Evolutionary conservation across 345 rosid species (phyloP), one percentile per base, ranked within the genome.

Genomic region (Sapria himalayana): DNA sequence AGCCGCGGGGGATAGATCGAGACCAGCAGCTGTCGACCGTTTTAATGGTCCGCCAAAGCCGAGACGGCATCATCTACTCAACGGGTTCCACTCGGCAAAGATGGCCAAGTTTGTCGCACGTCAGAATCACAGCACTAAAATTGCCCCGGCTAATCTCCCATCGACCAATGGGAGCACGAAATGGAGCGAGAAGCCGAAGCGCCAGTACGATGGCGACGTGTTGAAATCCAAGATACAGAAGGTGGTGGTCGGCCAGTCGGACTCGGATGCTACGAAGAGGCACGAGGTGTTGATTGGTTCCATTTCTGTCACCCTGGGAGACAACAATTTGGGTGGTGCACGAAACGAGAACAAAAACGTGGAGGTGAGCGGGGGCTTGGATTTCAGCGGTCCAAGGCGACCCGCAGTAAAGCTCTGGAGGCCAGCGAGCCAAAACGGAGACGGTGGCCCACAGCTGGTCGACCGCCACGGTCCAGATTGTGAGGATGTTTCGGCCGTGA

Each of bases 231-330:
- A 55, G 61, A 47, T 55, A 15, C 58, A 57, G 31, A 67, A 62
- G 43, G 73, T 67, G 48, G 59, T 63, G 51, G 46, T 58, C 43
- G 53, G 25, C 51, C 67, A 60, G 51, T 64, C 45, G 17, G 70
- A 71, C 37, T 65, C 56, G 20, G 50, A 61, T 45, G n/a, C n/a
- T n/a, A n/a, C n/a, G n/a, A 69, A 67, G 54, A 70, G 50, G 22
- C 41, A 33, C 0, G 78, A 77, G 69, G 70, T 91, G 52, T 52
- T 80, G 54, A 73, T 84, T 50, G 95, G 99, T 33, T 74, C 99
- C 24, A 69, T 91, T 39, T 60, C 81, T 45, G 79, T 84, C 48
- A 48, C 72, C 0, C 71, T 89, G 27, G 71, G 50, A 50, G 66
- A 69, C 20, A 53, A 50, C 22, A 61, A 56, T 47, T 36, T 25